Evolutionary conservation across 1,284 basidiomycete genomes (phyloP).

Genomic region (Cutaneotrichosporon spelunceum): DNA sequence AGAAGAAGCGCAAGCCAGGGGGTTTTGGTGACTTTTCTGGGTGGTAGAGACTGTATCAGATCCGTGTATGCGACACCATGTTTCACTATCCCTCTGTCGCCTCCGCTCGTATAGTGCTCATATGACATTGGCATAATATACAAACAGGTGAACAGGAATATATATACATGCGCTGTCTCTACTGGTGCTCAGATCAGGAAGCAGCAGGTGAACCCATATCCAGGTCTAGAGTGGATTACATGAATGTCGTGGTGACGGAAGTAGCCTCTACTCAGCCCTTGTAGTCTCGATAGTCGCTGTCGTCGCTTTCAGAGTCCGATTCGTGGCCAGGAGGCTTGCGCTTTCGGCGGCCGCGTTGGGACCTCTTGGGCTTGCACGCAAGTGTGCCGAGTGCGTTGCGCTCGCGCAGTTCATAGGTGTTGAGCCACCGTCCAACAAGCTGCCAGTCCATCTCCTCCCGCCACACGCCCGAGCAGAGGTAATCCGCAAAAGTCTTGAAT

Average conservation of each 20-base stretch:
- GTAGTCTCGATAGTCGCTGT: neutral
- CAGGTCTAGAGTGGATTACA: neutral
- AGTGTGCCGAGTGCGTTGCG: neutral
- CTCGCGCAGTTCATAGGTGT: constrained; percentile 10
- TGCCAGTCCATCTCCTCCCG: constrained; percentile 14
- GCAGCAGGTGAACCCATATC: too few relatives aligned
- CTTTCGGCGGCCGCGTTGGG: neutral
- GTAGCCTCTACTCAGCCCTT: neutral
- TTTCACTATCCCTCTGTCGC: neutral
- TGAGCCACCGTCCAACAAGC: constrained; percentile 14
- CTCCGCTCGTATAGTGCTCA: too few relatives aligned
- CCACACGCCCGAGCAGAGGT: constrained; percentile 9
- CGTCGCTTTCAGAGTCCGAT: neutral
- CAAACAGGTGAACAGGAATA: too few relatives aligned
- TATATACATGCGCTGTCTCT: too few relatives aligned
- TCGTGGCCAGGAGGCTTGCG: neutral
- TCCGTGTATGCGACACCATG: neutral
- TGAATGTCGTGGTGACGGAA: neutral
- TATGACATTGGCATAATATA: too few relatives aligned
- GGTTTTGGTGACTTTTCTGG: constrained; percentile 54
- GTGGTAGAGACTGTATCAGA: constrained; percentile 32
- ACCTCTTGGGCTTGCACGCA: neutral
- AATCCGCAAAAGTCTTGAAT: constrained; percentile 5
- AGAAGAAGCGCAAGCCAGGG: constrained; percentile 50
- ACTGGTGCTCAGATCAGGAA: too few relatives aligned